Evolutionary conservation across 306 rosid genomes (phyloP).

Genomic region (Leucaena leucocephala): DNA sequence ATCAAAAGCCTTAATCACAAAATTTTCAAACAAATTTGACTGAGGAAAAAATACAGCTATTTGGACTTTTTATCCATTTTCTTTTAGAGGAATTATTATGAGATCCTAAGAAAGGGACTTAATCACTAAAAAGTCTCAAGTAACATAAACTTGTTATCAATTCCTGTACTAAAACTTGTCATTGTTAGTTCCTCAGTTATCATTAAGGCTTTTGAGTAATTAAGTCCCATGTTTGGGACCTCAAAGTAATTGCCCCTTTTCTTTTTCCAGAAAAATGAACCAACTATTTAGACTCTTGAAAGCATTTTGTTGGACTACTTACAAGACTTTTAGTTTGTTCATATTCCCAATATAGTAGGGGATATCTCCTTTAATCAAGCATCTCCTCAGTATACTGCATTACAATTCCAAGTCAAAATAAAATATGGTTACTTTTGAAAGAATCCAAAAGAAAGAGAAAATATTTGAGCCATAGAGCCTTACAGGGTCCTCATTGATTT

Average conservation of each 20-base stretch:
- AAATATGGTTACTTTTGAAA: constrained; percentile 26
- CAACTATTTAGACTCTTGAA: constrained; percentile 12
- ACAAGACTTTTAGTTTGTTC: constrained; percentile 67
- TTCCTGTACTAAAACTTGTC: too few relatives aligned
- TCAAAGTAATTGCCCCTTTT: too few relatives aligned
- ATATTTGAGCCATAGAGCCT: constrained; percentile 56
- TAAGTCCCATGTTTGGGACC: too few relatives aligned
- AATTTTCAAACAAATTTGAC: background rate
- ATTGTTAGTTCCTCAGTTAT: too few relatives aligned
- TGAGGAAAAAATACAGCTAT: background rate
- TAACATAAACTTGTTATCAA: too few relatives aligned
- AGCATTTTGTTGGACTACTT: constrained; percentile 43
- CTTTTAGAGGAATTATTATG: too few relatives aligned
- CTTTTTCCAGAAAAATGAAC: constrained; percentile 1
- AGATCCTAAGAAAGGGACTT: too few relatives aligned
- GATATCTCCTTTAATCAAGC: constrained; percentile 63
- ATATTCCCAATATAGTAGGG: constrained; percentile 65
- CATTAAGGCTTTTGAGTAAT: too few relatives aligned
- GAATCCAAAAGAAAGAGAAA: constrained; percentile 33
- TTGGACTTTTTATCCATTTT: too few relatives aligned
- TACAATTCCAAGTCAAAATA: constrained; percentile 23
- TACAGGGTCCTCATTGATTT: constrained; percentile 73
- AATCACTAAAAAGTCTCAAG: too few relatives aligned
- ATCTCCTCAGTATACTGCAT: constrained; percentile 75
- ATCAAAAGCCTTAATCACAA: background rate